Evolutionary conservation across 257 asterid genomes (phyloP).

Genomic region (Fraxinus excelsior): DNA sequence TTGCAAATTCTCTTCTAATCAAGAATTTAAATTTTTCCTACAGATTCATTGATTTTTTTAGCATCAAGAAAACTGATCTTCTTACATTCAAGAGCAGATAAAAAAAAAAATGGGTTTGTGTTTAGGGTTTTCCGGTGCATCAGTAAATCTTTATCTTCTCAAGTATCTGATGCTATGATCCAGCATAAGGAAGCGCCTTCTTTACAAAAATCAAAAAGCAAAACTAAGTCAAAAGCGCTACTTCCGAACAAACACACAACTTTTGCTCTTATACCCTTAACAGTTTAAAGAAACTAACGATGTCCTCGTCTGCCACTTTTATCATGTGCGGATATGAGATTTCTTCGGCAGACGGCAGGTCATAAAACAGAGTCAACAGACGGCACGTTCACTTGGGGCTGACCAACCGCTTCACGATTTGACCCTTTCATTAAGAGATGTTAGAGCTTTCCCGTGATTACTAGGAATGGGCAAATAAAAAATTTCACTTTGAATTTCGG

Average conservation of each 20-base stretch:
- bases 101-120: background rate
- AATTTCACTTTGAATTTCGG: no score
- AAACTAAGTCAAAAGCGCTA: conserved; percentile 10
- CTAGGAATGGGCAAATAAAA: no score
- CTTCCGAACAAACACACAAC: conserved; percentile 38
- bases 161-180: conserved; percentile 10
- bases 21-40: background rate
- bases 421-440: no score
- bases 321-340: background rate
- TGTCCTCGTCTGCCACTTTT: background rate
- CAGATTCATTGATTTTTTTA: background rate
- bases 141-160: conserved; percentile 5
- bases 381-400: no score
- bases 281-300: background rate
- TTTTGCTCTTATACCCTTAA: conserved; percentile 22
- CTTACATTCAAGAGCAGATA: background rate
- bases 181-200: background rate
- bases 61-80: background rate
- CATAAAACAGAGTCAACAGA: background rate
- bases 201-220: background rate
- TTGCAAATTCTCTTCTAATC: background rate
- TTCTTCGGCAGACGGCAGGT: background rate
- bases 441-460: no score
- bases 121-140: conserved; percentile 27
- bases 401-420: no score